Percentiles rank a stretch among this genome's conserved stretches.
phyloP scores from a whole-genome alignment of 331 rosid species.

The Arachis monticola region DNA sequence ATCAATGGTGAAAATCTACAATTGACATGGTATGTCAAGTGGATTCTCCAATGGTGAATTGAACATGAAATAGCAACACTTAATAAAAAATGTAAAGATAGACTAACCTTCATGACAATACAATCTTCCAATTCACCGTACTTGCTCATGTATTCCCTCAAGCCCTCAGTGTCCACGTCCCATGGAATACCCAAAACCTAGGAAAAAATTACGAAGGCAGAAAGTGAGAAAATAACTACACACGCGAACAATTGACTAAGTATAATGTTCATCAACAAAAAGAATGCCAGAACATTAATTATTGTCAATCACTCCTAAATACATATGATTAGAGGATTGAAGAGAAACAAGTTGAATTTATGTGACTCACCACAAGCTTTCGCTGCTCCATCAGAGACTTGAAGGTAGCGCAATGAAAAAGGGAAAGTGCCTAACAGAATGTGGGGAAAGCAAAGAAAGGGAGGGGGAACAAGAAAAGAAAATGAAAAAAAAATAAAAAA shows the following conservation, averaged over 20 bases:
- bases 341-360: neutral
- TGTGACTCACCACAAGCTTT: conserved; percentile 82
- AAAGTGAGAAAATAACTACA: neutral
- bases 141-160: conserved; percentile 86
- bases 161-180: conserved; percentile 87
- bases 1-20: too few species aligned
- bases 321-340: neutral
- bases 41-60: neutral
- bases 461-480: too few species aligned
- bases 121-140: conserved; percentile 93
- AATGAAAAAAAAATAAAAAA: too few species aligned
- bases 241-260: neutral
- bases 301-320: neutral
- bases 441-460: neutral
- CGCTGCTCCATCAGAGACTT: conserved; percentile 76
- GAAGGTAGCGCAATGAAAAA: conserved; percentile 25
- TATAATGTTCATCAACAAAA: neutral
- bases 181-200: conserved; percentile 95
- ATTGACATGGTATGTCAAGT: too few species aligned
- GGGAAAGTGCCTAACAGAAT: conserved; percentile 56
- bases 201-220: conserved; percentile 5
- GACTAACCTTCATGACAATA: conserved; percentile 85
- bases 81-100: neutral
- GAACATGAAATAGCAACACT: neutral
- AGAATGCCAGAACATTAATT: neutral